Base-by-base conservation (phyloP, 2,329 filamentous ascomycete genomes). In the Westerdykella aurantiaca region DNA sequence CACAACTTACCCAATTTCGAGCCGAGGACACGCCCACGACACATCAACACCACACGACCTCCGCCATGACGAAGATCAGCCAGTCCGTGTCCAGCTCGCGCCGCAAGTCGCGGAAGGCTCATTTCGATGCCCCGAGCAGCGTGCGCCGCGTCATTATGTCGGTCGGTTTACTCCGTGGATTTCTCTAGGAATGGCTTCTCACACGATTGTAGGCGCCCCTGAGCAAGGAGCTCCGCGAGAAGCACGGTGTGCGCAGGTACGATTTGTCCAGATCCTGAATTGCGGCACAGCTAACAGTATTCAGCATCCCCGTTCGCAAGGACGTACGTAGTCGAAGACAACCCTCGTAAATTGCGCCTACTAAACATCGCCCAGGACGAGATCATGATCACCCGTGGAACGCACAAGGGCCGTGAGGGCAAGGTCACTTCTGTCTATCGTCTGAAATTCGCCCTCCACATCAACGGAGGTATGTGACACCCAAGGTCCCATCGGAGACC, bases 21-120 rank as follows among this genome's bases (percentile, higher is more conserved):
- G 44, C 38, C 46, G 41, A 44, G 43, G 47, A 48, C 50, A 37
- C 44, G 53, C 59, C 59, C 57, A 53, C 61, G 58, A 57, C 33
- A 9, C 33, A 16, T 35, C 67, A 61, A 58, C 48, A 49, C 50
- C 50, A 56, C 56, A 53, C 46, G 49, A 23, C 66, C 67, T 60
- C 62, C 78, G 80, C 72, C 73, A 87, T 87, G 84, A 80, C 76
- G 69, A 87, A 86, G 75, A 77, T 85, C 71, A 83, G 79, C 76
- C 71, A 49, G 48, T 49, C 49, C 45, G 45, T 88, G 68, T 72
- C 79, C 74, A 88, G 87, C 75, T 95, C 89, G 70, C 84, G 91
- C 78, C 86, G 91, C 79, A 98, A 98, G 88, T 93, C 88, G 78
- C 88, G 93, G 77, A 95, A 95, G 82, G 87, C 88, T 72, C 91